Evolutionary conservation across 139 green algal genomes (phyloP), one percentile per base, ranked within the genome.

Genomic region (Chlamydomonas sp.): DNA sequence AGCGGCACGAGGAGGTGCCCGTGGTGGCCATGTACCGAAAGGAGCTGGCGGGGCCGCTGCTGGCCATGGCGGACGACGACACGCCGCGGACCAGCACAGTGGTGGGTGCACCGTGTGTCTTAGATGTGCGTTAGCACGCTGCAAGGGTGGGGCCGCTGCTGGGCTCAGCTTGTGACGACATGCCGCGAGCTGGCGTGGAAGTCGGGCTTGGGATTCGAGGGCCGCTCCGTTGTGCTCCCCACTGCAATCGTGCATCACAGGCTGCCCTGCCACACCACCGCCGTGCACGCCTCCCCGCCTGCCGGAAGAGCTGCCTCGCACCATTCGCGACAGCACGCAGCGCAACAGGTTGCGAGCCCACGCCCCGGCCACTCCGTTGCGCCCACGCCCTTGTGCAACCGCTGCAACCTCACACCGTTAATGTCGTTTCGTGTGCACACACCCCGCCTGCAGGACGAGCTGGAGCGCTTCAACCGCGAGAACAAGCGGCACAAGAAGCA

Each of bases 11-110:
- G 88, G 92, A 95, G 86, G 80, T 92, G 1, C 89, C 89, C 0
- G 76, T 95, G 68, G 66, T 92, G 31, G 92, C 58, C 20, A 90
- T 94, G 90, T 94, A 92, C 90, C 90, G 96, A 71, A 98, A 99
- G 90, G 91, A 94, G 79, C 72, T 83, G 71, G 83, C 82, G 77
- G 96, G 94, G 4, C 93, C 96, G 87, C 95, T 99, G 90, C 90
- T 99, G 86, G 89, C 80, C 2, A 58, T 96, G 85, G 79, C 90
- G 15, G 59, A 82, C 10, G 72, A 89, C 1, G 95, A 98, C 78
- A 81, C 90, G 76, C 95, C 94, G 62, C 3, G 60, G 31, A 62
- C 76, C 49, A 84, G 69, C 85, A 85, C 61, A 49, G 31, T 49
- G 31, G 31, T 49, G 31, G 31, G 31, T 49, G 31, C 31, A 49